Evolutionary conservation across 768 basidiomycete genomes (phyloP), one percentile per base, ranked within the genome.

Genomic region (Nidularia pulvinata): DNA sequence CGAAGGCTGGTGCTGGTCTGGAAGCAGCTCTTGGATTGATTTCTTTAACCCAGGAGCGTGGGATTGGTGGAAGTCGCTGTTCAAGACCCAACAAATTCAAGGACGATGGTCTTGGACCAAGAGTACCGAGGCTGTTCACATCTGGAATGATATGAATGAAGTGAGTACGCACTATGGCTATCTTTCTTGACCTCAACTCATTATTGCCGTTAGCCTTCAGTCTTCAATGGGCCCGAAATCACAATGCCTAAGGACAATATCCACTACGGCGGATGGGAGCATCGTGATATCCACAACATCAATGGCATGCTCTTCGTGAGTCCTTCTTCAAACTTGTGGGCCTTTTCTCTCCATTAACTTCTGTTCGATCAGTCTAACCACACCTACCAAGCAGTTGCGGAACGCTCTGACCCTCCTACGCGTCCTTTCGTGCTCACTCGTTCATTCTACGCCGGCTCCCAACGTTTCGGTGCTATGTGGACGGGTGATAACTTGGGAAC

Each of bases 91-190:
- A 56, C 69, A 74, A 47, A 71, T 75, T 33, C 74, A 76, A 55
- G 81, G 77, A 46, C 71, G 77, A n/a, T 93, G 86, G 82, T 74
- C 84, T 6, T 93, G 92, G 89, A 82, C 77, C 0, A 72, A 91
- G 57, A 91, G 95, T 59, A 93, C 93, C 2, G 83, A 87, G 33
- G 82, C 85, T 59, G 81, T 98, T 11, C 88, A 88, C 67, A 94
- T 98, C 59, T 99, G 97, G 97, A 98, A 98, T 66, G 97, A 99
- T 65, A 99, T 99, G 97, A 98, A 98, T 60, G 97, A 98, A 83
- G 93, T 93, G 49, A 6, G 77, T 53, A 30, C 19, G 19, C 19
- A 19, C 19, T 19, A 19, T 43, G 16, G 37, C 13, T 7, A 25
- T 55, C 9, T 9, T 13, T 46, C 13, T 9, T 9, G 19, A 46